Percentiles rank a stretch among this genome's conserved stretches.
phyloP scores from a whole-genome alignment of 176 grass and related monocot species.

The Guadua angustifolia region DNA sequence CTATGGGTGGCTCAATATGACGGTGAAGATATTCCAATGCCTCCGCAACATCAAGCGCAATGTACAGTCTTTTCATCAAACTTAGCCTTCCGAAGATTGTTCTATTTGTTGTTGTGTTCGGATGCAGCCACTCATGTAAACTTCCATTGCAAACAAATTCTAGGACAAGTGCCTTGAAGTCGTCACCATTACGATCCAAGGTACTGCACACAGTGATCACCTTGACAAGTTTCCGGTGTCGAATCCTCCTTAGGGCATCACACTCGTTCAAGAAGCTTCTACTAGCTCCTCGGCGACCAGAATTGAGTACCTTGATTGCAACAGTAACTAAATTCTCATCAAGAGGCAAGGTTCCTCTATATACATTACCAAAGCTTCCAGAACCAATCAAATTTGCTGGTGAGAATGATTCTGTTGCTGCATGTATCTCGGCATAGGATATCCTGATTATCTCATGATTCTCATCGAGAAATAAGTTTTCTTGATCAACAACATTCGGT shows the following conservation, averaged over 20 bases:
- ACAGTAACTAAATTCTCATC: background rate
- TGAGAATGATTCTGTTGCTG: constrained; percentile 42
- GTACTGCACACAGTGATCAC: constrained; percentile 39
- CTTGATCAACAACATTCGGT: background rate
- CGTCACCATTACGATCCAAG: constrained; percentile 27
- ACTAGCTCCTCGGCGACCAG: constrained; percentile 12
- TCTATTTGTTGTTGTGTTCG: background rate
- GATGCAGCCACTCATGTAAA: constrained; percentile 42
- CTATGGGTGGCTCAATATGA: too few species aligned
- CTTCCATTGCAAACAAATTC: constrained; percentile 45
- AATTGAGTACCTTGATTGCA: constrained; percentile 44
- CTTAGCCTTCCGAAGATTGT: background rate
- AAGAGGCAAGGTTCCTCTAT: background rate
- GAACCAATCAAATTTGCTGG: constrained; percentile 38
- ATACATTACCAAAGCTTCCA: constrained; percentile 35
- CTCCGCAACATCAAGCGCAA: background rate
- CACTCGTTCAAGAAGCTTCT: constrained; percentile 43
- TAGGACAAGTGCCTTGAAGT: constrained; percentile 44
- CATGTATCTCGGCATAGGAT: constrained; percentile 35
- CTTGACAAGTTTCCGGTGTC: background rate
- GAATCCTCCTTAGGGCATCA: constrained; percentile 38
- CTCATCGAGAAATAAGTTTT: background rate
- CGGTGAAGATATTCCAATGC: too few species aligned
- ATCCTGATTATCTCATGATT: constrained; percentile 8
- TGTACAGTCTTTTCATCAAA: background rate